Conservation (phyloP, 2,329 filamentous ascomycete genomes). For the Graphiopsis chlorocephala region DNA sequence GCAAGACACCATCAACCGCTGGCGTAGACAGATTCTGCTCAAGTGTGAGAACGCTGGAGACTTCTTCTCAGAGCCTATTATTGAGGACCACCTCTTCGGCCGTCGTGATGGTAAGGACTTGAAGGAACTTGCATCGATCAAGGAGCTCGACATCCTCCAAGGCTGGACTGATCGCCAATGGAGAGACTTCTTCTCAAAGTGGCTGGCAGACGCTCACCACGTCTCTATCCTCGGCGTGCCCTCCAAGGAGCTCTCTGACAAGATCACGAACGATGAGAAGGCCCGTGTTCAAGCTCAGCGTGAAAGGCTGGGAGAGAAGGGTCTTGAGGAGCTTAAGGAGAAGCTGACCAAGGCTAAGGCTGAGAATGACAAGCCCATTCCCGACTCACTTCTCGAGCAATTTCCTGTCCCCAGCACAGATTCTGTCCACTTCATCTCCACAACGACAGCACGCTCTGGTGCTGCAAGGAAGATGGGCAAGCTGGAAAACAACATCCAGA, state of each 20-base stretch:
- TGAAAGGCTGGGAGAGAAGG: constrained; percentile 74
- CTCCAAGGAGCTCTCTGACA: constrained; percentile 73
- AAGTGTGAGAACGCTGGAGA: constrained; percentile 76
- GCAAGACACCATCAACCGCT: constrained; percentile 78
- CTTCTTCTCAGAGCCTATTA: constrained; percentile 81
- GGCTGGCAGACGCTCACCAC: constrained; percentile 81
- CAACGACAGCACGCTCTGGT: constrained; percentile 78
- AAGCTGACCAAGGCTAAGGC: constrained; percentile 79
- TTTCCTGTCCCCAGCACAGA: constrained; percentile 82
- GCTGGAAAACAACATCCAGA: constrained; percentile 68
- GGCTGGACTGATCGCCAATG: constrained; percentile 81
- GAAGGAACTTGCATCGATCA: constrained; percentile 40
- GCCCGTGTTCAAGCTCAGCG: constrained; percentile 75
- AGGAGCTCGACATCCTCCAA: constrained; percentile 65
- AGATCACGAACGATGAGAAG: constrained; percentile 78
- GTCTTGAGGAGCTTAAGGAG: constrained; percentile 69
- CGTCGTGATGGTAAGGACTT: constrained; percentile 68
- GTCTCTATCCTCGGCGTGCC: constrained; percentile 86
- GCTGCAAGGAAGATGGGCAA: constrained; percentile 69
- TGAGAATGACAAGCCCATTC: constrained; percentile 85
- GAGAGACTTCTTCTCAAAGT: constrained; percentile 76
- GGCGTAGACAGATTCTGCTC: constrained; percentile 78
- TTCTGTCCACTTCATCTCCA: constrained; percentile 92
- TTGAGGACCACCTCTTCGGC: constrained; percentile 89
- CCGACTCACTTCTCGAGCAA: constrained; percentile 71